Conservation (phyloP, 768 basidiomycete species). For the Jaapia argillacea region DNA sequence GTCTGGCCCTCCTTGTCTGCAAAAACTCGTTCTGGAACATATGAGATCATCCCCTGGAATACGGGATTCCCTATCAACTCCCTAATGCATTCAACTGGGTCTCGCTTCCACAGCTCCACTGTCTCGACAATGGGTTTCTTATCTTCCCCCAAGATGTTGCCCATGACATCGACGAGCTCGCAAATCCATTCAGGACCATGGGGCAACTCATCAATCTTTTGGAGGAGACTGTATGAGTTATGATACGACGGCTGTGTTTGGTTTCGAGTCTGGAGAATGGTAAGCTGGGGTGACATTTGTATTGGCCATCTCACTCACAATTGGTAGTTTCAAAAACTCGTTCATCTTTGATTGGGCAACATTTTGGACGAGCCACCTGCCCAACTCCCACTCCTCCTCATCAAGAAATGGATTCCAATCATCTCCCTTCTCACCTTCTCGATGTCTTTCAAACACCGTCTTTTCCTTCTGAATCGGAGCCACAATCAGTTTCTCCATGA, state of each 20-base stretch:
- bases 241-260: constrained; percentile 9
- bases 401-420: neutral
- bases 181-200: constrained; percentile 3
- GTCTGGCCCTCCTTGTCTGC: constrained; percentile 3
- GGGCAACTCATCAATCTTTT: constrained; percentile 4
- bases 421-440: neutral
- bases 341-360: constrained; percentile 13
- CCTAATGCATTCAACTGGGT: constrained; percentile 4
- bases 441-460: neutral
- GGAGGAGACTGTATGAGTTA: constrained; percentile 7
- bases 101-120: constrained; percentile 8
- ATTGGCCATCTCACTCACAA: constrained; percentile 6
- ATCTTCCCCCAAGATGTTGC: constrained; percentile 1
- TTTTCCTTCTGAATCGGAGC: neutral
- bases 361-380: constrained; percentile 9
- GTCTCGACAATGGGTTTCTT: constrained; percentile 1
- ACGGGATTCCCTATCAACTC: constrained; percentile 6
- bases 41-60: constrained; percentile 1
- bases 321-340: constrained; percentile 12
- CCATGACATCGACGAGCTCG: constrained; percentile 1
- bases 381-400: constrained; percentile 13
- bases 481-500: neutral
- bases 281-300: neutral
- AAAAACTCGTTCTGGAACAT: constrained; percentile 2
- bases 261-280: constrained; percentile 7